Conservation (phyloP, 305 asterid species). For the Fraxinus xanthoxyloides region DNA sequence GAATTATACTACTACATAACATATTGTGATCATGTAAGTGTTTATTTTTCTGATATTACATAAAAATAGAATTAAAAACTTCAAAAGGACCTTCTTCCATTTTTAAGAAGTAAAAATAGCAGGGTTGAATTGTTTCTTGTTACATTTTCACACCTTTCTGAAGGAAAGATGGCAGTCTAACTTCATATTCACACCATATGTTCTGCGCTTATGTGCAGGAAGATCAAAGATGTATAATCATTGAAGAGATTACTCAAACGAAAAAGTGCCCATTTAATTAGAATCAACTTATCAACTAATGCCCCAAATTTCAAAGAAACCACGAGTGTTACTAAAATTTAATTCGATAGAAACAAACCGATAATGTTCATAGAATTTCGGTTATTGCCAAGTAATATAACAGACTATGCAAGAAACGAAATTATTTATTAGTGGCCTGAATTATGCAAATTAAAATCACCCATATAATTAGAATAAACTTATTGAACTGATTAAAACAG, state of each 20-base stretch:
- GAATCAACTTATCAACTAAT: background rate
- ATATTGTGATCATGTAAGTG: background rate
- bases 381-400: background rate
- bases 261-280: background rate
- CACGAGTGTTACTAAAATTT: background rate
- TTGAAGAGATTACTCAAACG: background rate
- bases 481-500: background rate
- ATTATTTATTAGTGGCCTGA: constrained; percentile 3
- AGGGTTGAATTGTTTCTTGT: background rate
- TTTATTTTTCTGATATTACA: background rate
- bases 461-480: background rate
- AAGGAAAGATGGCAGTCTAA: background rate
- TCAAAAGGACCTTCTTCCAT: background rate
- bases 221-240: background rate
- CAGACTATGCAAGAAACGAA: background rate
- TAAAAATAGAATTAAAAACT: background rate
- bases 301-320: background rate
- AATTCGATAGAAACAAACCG: background rate
- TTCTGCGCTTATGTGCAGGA: background rate
- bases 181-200: background rate
- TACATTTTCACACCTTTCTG: background rate
- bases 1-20: background rate
- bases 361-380: background rate
- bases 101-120: background rate
- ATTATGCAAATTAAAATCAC: background rate